These are phyloP conservation scores for Alternaria sp. DNA, from an alignment of 2,329 filamentous ascomycete genomes.

Conservation along the genomic window DNA sequence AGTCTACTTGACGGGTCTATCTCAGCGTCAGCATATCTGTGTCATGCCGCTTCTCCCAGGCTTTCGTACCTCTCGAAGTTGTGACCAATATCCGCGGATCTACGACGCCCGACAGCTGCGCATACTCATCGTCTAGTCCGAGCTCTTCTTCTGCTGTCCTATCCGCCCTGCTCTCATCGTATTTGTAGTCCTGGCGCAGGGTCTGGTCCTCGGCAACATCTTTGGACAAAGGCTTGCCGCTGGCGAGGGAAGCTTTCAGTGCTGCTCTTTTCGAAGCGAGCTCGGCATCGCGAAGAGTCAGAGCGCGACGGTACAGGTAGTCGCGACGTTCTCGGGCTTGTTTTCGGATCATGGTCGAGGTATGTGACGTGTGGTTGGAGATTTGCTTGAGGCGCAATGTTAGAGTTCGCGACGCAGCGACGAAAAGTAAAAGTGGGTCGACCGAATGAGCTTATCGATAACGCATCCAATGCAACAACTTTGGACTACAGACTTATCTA, in stretches of 20 bases:
- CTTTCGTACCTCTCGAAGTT: constrained; percentile 73
- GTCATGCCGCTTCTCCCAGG: fast-evolving
- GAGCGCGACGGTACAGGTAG: constrained; percentile 82
- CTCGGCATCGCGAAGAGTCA: constrained; percentile 81
- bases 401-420: constrained; percentile 9
- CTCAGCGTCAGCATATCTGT: not conserved
- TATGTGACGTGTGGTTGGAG: not conserved
- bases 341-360: constrained; percentile 43
- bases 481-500: not conserved
- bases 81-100: constrained; percentile 91
- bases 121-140: constrained; percentile 88
- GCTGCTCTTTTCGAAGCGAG: constrained; percentile 91
- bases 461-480: constrained; percentile 2
- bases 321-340: constrained; percentile 82
- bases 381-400: not conserved
- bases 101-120: constrained; percentile 86
- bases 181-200: constrained; percentile 88
- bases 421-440: constrained; percentile 16
- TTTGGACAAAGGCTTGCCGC: constrained; percentile 84
- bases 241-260: constrained; percentile 84
- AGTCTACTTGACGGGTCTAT: constrained; percentile 60
- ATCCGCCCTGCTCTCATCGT: constrained; percentile 83
- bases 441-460: constrained; percentile 16
- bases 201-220: constrained; percentile 85
- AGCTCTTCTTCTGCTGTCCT: constrained; percentile 72